Evolutionary conservation across 2,329 filamentous ascomycete species (phyloP).

Genomic region (Aspergillus glaucus): DNA sequence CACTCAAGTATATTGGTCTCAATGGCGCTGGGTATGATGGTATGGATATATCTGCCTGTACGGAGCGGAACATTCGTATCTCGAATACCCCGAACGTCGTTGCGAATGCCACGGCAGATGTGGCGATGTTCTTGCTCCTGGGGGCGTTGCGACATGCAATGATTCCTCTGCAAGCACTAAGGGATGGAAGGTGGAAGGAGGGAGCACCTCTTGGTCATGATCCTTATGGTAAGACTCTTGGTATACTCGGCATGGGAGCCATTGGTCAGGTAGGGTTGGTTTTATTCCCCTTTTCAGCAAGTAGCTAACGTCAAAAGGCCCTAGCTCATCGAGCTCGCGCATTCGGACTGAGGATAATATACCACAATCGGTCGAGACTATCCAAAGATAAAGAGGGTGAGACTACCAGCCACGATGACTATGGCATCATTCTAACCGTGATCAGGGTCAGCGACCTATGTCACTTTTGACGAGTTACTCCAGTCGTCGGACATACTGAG

Average conservation of each 20-base stretch:
- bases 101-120: background rate
- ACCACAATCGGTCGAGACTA: too few relatives aligned
- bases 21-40: background rate
- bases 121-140: background rate
- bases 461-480: background rate
- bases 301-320: too few relatives aligned
- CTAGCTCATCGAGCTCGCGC: too few relatives aligned
- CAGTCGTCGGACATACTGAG: background rate
- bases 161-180: background rate
- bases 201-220: background rate
- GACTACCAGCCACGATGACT: too few relatives aligned
- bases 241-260: background rate
- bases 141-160: background rate
- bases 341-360: too few relatives aligned
- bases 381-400: too few relatives aligned
- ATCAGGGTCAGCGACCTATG: too few relatives aligned
- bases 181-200: background rate
- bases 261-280: background rate
- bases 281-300: too few relatives aligned
- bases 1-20: background rate
- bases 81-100: background rate
- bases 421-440: too few relatives aligned
- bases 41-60: background rate
- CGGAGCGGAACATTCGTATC: background rate
- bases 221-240: background rate